Base-by-base conservation (phyloP, 2,329 filamentous ascomycete genomes). In the Diaporthe australafricana region DNA sequence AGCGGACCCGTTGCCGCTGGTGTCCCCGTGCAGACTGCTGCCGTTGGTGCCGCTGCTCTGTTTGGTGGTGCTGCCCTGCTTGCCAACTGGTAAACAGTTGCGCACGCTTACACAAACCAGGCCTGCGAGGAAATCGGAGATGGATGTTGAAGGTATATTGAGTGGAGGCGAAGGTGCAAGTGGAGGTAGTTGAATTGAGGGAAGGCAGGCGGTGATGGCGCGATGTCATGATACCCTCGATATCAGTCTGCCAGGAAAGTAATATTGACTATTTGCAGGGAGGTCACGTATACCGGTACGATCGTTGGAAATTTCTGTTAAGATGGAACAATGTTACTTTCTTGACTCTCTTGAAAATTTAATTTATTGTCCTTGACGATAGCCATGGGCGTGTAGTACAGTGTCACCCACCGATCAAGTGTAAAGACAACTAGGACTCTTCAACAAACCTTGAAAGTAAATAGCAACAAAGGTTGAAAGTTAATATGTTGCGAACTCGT, bases 1-100 rank as follows among this genome's bases (percentile, higher is more conserved):
- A 50, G 30, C 45, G 17, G 40, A 0, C 38, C 63, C 17, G 12
- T 56, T 3, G 12, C 45, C 38, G 70, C 45, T 20, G 65, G 70
- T 42, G 56, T 63, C 5, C 53, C 65, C n/a, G 62, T 55, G 65
- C 70, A 72, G 56, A 72, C 70, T 2, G 70, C 70, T 25, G 70
- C 70, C 7, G 56, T 72, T 11, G 70, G 65, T 12, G 56, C 65
- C 6, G 70, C 70, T 40, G 70, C 70, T 14, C 70, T 72, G 25
- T 65, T 72, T 11, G 65, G 65, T n/a, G 70, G 70, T 35, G 70
- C 66, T 32, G 70, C 70, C 3, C 7, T 72, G 17, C 66, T 72
- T 4, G 66, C 40, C 56, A 70, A 72, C 20, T 25, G 68, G 25
- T 70, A 50, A 42, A 16, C 11, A 16, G 2, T 11, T 14, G 5